These are phyloP conservation scores for Cucumis melo DNA, from an alignment of 306 rosid species.

Conservation along the genomic window DNA sequence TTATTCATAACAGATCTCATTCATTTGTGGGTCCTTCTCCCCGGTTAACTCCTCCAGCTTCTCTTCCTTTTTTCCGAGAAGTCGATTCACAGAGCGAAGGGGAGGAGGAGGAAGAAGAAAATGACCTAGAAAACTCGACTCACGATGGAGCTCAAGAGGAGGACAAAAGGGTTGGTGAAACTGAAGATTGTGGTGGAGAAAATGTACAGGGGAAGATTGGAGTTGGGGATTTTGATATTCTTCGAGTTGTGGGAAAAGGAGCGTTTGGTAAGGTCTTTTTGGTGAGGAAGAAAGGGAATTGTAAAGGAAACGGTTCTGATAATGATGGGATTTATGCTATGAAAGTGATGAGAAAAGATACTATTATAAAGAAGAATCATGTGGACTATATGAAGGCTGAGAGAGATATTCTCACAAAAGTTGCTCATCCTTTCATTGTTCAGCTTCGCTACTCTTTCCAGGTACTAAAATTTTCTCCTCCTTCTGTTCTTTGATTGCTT, in stretches of 20 bases:
- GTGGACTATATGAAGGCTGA: conserved; percentile 93
- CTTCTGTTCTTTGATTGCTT: neutral
- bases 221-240: conserved; percentile 66
- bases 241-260: conserved; percentile 73
- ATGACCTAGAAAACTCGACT: conserved; percentile 8
- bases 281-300: conserved; percentile 39
- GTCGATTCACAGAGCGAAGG: conserved; percentile 33
- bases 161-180: neutral
- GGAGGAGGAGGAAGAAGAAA: conserved; percentile 24
- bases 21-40: conserved; percentile 98
- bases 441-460: conserved; percentile 86
- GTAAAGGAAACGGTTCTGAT: neutral
- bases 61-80: conserved; percentile 25
- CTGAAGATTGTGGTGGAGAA: neutral
- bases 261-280: conserved; percentile 88
- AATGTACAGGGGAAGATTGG: conserved; percentile 30
- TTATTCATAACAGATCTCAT: conserved; percentile 75
- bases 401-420: conserved; percentile 88
- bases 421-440: conserved; percentile 77
- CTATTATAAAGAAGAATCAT: conserved; percentile 76
- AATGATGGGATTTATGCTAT: conserved; percentile 66
- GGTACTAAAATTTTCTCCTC: conserved; percentile 12
- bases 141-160: neutral
- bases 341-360: conserved; percentile 94
- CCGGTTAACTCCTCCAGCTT: conserved; percentile 27